Percentiles rank a stretch among this genome's conserved stretches.
Evolutionary conservation across 768 basidiomycete species (phyloP).

Genomic region (Pulveroboletus ravenelii): DNA sequence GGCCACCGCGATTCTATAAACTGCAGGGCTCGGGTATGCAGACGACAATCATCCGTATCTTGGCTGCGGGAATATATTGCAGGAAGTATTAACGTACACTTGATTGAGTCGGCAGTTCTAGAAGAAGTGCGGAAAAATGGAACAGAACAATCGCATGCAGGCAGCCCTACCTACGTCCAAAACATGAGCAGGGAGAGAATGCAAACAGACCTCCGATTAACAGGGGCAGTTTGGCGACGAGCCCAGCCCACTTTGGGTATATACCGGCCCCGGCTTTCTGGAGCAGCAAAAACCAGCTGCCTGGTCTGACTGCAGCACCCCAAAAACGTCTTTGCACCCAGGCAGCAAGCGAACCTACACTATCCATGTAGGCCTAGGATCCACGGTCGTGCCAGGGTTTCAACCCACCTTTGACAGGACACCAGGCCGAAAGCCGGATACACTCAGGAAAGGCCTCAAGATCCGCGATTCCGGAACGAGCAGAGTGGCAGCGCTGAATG

Average conservation of each 20-base stretch:
- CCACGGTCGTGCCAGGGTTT: accelerated
- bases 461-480: slow-evolving; percentile 17
- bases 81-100: too few relatives aligned
- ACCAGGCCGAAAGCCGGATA: slow-evolving; percentile 15
- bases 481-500: slow-evolving; percentile 1
- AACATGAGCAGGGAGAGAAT: too few relatives aligned
- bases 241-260: slow-evolving; percentile 5
- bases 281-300: slow-evolving; percentile 13
- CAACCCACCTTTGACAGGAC: slow-evolving; percentile 12
- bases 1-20: too few relatives aligned
- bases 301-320: not conserved
- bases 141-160: too few relatives aligned
- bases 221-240: not conserved
- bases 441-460: slow-evolving; percentile 6
- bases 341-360: slow-evolving; percentile 14
- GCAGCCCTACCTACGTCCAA: too few relatives aligned
- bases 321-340: slow-evolving; percentile 4
- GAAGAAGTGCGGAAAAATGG: too few relatives aligned
- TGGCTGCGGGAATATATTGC: too few relatives aligned
- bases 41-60: too few relatives aligned
- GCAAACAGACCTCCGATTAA: too few relatives aligned
- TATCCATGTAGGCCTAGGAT: not conserved
- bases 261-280: slow-evolving; percentile 12
- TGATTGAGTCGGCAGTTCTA: too few relatives aligned
- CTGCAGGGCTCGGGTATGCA: too few relatives aligned